Evolutionary conservation across 441 rosid genomes (phyloP).

Genomic region (Aquilaria agallochum): DNA sequence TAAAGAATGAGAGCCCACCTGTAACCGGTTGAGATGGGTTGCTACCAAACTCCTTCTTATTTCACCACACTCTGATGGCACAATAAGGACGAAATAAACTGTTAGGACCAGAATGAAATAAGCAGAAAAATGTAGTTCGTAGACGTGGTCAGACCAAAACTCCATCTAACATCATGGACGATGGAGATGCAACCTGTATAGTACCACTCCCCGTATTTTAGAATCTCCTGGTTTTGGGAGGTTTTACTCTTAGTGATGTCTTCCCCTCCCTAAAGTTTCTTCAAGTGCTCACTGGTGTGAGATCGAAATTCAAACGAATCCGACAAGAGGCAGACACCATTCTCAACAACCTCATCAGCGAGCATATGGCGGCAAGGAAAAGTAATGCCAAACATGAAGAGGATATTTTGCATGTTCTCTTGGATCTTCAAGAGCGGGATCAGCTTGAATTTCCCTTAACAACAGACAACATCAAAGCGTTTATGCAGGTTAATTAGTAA

Average conservation of each 20-base stretch:
- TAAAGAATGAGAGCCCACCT: too few relatives aligned
- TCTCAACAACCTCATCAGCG: slow-evolving; percentile 17
- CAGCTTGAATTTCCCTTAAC: not conserved
- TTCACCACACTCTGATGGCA: too few relatives aligned
- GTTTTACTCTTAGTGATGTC: slow-evolving; percentile 20
- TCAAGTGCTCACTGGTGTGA: slow-evolving; percentile 13
- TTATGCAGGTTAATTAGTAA: slow-evolving; percentile 6
- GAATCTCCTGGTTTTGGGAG: not conserved
- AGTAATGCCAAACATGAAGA: not conserved
- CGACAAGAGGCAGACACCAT: slow-evolving; percentile 16
- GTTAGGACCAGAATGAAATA: too few relatives aligned
- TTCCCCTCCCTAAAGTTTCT: slow-evolving; percentile 23
- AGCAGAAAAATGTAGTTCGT: too few relatives aligned
- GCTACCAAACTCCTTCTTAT: too few relatives aligned
- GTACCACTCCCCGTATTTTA: too few relatives aligned
- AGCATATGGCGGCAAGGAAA: slow-evolving; percentile 1
- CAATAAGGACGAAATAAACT: too few relatives aligned
- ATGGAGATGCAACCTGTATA: too few relatives aligned
- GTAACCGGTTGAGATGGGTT: too few relatives aligned
- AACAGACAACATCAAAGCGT: not conserved
- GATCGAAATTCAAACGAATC: slow-evolving; percentile 7
- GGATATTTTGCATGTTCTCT: slow-evolving; percentile 21
- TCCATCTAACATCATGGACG: too few relatives aligned
- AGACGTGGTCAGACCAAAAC: too few relatives aligned
- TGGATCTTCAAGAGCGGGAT: slow-evolving; percentile 15